These are phyloP conservation scores for Cladobotryum protrusum DNA, from an alignment of 2,329 filamentous ascomycete species.

Conservation along the genomic window DNA sequence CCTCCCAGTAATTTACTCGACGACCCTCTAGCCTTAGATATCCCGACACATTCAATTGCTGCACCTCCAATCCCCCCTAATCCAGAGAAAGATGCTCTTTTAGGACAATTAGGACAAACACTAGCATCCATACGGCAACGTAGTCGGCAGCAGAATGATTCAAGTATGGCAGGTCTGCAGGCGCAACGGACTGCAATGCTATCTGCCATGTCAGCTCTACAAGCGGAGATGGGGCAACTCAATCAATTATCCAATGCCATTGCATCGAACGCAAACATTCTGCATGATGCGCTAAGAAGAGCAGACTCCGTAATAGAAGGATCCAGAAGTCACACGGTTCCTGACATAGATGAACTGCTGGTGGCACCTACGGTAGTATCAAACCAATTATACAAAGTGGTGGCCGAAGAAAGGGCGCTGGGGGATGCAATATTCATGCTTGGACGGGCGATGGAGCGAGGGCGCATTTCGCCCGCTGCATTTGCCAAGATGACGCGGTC, in stretches of 20 bases:
- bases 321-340: slow-evolving; percentile 61
- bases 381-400: slow-evolving; percentile 83
- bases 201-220: slow-evolving; percentile 60
- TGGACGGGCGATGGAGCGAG: slow-evolving; percentile 66
- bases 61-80: slow-evolving; percentile 90
- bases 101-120: slow-evolving; percentile 66
- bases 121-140: slow-evolving; percentile 63
- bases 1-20: slow-evolving; percentile 48
- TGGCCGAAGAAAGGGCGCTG: slow-evolving; percentile 81
- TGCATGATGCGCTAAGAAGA: slow-evolving; percentile 69
- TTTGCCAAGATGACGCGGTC: slow-evolving; percentile 74
- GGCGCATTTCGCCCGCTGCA: slow-evolving; percentile 62
- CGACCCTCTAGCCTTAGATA: slow-evolving; percentile 46
- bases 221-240: slow-evolving; percentile 67
- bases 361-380: slow-evolving; percentile 92
- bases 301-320: slow-evolving; percentile 73
- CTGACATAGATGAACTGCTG: slow-evolving; percentile 81
- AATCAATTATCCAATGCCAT: slow-evolving; percentile 65
- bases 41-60: slow-evolving; percentile 46
- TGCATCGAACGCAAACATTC: slow-evolving; percentile 68
- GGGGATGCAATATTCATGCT: slow-evolving; percentile 83
- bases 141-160: slow-evolving; percentile 64
- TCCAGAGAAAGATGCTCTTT: slow-evolving; percentile 85
- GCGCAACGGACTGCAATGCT: slow-evolving; percentile 76
- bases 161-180: slow-evolving; percentile 67